phyloP scores from a whole-genome alignment of 1,284 basidiomycete genomes.

The Filobasidium uniguttulatum region DNA sequence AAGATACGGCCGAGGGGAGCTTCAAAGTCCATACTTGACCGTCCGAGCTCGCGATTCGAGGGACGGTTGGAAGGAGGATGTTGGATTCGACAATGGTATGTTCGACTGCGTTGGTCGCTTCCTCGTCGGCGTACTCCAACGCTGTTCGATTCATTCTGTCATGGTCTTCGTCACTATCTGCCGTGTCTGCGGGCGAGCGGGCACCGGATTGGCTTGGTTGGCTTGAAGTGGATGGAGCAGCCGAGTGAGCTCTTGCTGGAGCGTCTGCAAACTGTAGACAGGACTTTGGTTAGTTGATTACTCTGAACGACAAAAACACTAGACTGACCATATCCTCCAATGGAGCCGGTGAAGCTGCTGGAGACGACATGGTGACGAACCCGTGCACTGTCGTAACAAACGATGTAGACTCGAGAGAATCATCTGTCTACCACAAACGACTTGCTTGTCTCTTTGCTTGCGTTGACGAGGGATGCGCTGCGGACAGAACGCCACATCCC shows the following conservation, averaged over 20 bases:
- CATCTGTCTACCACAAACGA: too few relatives aligned
- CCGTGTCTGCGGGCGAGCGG: neutral
- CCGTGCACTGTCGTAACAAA: constrained; percentile 19
- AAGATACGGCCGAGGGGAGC: constrained; percentile 31
- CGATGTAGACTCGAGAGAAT: constrained; percentile 19
- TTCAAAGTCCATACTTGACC: constrained; percentile 34
- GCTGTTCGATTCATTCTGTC: constrained; percentile 19
- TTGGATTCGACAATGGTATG: constrained; percentile 22
- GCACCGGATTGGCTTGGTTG: too few relatives aligned
- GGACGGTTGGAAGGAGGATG: constrained; percentile 27
- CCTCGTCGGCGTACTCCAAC: constrained; percentile 33
- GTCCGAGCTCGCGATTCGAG: constrained; percentile 26
- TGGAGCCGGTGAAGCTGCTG: neutral
- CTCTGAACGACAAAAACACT: too few relatives aligned
- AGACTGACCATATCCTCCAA: too few relatives aligned
- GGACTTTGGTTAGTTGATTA: too few relatives aligned
- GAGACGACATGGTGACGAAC: constrained; percentile 15
- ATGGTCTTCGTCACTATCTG: constrained; percentile 3
- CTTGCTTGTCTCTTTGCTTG: too few relatives aligned
- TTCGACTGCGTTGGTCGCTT: constrained; percentile 19
- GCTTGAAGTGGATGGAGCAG: too few relatives aligned
- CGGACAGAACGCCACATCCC: neutral
- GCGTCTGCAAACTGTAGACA: too few relatives aligned
- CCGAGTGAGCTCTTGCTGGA: too few relatives aligned
- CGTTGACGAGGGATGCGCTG: neutral